phyloP scores from a whole-genome alignment of 768 basidiomycete genomes.

The Baorangia bicolor region DNA sequence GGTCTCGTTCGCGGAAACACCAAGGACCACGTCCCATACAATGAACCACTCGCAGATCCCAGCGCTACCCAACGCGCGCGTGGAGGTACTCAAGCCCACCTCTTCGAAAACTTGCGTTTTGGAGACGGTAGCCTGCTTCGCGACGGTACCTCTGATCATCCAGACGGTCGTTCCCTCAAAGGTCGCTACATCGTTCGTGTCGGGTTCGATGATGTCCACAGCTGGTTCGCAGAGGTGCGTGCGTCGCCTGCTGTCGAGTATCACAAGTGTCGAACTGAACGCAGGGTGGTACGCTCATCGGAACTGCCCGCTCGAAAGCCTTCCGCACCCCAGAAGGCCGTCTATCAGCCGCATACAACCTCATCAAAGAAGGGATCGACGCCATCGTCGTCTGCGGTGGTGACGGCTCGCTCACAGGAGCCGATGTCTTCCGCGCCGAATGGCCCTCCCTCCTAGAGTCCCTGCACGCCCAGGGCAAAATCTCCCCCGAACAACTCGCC shows the following conservation, averaged over 20 bases:
- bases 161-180: constrained; percentile 70
- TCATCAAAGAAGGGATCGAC: constrained; percentile 96
- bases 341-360: constrained; percentile 81
- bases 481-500: constrained; percentile 70
- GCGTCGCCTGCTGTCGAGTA: background rate
- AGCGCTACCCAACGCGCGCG: constrained; percentile 14
- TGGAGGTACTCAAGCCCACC: constrained; percentile 31
- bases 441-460: constrained; percentile 85
- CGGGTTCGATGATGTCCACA: constrained; percentile 97
- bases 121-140: constrained; percentile 75
- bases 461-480: constrained; percentile 68
- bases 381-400: constrained; percentile 97
- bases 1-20: constrained; percentile 90
- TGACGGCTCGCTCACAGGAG: constrained; percentile 95
- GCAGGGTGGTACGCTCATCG: constrained; percentile 93
- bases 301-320: constrained; percentile 81
- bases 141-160: constrained; percentile 79
- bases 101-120: constrained; percentile 77
- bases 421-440: constrained; percentile 89
- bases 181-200: constrained; percentile 92
- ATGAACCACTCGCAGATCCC: constrained; percentile 32
- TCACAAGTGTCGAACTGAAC: background rate
- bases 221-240: constrained; percentile 87
- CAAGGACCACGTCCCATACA: constrained; percentile 30
- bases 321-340: constrained; percentile 91